Evolutionary conservation across 768 basidiomycete species (phyloP), one percentile per base, ranked within the genome.

Genomic region (Rhizopogon vinicolor): DNA sequence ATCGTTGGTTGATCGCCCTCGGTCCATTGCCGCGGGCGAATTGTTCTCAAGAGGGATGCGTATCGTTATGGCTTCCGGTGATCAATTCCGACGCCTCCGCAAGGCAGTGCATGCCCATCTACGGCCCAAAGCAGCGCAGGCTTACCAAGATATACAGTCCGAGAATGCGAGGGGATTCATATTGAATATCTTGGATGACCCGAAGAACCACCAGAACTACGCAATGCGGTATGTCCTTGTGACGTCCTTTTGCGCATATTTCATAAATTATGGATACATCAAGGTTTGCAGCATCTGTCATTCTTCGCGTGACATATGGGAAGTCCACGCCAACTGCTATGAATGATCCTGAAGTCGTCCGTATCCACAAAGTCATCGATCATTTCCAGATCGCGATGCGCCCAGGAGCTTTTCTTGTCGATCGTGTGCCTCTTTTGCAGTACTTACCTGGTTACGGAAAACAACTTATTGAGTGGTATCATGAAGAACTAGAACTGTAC

Each of bases 61-160:
- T 25, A 25, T 25, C 4, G 25, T 25, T 4, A 25, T 4, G 70
- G 73, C 0, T 74, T 74, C 4, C 80, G 81, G 1, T 81, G 82
- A 14, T 68, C 25, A 77, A 13, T 78, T 83, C 58, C 80, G 80
- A 68, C 81, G 80, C 58, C 76, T 79, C 70, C 56, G 68, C 28
- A 83, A 80, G 51, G 82, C 79, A 0, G 63, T 83, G 1, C 82
- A 84, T 58, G 72, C 78, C 0, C 77, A 83, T 53, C 66, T 85
- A 0, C 78, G 83, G 54, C 72, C 78, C 0, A 81, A 78, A 56
- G 72, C 73, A 1, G 70, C 82, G 4, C 64, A 67, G 3, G 67
- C 61, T 4, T 83, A 83, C 54, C 68, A 72, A 3, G 75, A 75
- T 0, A 69, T 80, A 1, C 70, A 82, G 22, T 69, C 74, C 61